A percentile compares a stretch with the other conserved stretches of the same genome.
phyloP scores from a whole-genome alignment of 352 stramenopile genomes.

The Globisporangium paddicum region DNA sequence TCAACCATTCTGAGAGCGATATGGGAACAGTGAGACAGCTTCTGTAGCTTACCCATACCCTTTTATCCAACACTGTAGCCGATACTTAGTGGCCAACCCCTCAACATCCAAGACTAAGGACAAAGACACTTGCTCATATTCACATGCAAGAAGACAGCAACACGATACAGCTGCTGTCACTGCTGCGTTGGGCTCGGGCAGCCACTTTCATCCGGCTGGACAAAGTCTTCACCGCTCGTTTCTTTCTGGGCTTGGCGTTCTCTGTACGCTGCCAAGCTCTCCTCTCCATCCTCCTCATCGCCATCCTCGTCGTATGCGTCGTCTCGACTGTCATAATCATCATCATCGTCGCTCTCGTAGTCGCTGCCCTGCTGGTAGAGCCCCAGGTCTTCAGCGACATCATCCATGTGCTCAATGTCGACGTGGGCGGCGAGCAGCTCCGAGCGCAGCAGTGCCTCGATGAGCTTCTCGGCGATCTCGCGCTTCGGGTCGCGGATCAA shows the following conservation, averaged over 20 bases:
- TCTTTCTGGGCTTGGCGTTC: neutral
- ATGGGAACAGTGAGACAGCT: too few relatives aligned
- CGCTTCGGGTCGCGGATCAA: constrained; percentile 7
- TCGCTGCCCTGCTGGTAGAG: constrained; percentile 8
- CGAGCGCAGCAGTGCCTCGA: neutral
- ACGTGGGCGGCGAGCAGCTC: neutral
- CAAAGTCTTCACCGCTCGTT: neutral
- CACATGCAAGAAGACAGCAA: too few relatives aligned
- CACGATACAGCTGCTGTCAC: too few relatives aligned
- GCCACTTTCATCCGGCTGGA: too few relatives aligned
- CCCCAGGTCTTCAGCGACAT: constrained; percentile 7
- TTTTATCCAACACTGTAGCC: too few relatives aligned
- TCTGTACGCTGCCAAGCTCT: neutral
- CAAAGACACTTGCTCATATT: too few relatives aligned
- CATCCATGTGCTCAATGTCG: constrained; percentile 10
- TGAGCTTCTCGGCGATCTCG: constrained; percentile 10
- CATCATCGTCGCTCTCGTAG: neutral
- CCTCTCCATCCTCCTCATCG: neutral
- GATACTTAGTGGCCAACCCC: too few relatives aligned
- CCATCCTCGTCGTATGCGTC: neutral
- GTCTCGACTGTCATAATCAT: neutral
- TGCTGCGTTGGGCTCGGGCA: too few relatives aligned
- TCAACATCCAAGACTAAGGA: too few relatives aligned
- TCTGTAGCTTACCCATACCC: too few relatives aligned
- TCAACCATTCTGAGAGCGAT: too few relatives aligned